A percentile compares a stretch with the other conserved stretches of the same genome.
These are phyloP conservation scores for Epichloe aotearoae DNA, from an alignment of 2,329 filamentous ascomycete species.

Conservation along the genomic window DNA sequence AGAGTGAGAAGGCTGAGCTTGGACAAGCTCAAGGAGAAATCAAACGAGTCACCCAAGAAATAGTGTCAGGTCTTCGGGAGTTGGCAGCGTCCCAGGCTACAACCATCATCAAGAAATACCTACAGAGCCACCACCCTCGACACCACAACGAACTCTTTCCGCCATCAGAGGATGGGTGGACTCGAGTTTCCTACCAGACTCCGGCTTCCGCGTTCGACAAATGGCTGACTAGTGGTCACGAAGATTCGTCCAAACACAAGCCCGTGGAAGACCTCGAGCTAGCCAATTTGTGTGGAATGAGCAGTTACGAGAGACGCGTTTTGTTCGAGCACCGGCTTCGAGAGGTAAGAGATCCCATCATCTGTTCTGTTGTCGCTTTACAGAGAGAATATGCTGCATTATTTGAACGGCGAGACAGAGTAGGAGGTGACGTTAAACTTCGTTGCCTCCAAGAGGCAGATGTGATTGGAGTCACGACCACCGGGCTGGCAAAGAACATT, in stretches of 20 bases:
- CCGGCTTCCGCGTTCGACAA: neutral
- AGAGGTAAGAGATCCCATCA: neutral
- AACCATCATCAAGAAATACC: neutral
- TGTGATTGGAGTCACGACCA: slow-evolving; percentile 48
- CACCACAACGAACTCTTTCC: neutral
- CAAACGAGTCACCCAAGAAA: neutral
- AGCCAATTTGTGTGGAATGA: neutral
- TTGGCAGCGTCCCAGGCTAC: neutral
- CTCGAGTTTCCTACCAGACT: neutral
- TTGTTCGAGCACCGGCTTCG: neutral
- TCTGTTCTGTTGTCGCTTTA: neutral
- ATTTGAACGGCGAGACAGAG: neutral
- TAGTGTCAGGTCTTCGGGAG: neutral
- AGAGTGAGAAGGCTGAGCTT: slow-evolving; percentile 20
- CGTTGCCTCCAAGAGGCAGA: slow-evolving; percentile 21
- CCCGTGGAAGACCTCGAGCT: neutral
- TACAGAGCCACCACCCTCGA: neutral
- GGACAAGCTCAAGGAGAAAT: slow-evolving; percentile 8
- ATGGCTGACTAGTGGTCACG: neutral
- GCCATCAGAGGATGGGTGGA: neutral
- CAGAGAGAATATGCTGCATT: neutral
- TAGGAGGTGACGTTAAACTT: neutral
- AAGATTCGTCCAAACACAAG: neutral
- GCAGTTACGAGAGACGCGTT: neutral
- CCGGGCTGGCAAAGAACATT: slow-evolving; percentile 40